A percentile compares a stretch with the other conserved stretches of the same genome.
Evolutionary conservation across 2,329 filamentous ascomycete genomes (phyloP).

Genomic region (Arachnopeziza araneosa): DNA sequence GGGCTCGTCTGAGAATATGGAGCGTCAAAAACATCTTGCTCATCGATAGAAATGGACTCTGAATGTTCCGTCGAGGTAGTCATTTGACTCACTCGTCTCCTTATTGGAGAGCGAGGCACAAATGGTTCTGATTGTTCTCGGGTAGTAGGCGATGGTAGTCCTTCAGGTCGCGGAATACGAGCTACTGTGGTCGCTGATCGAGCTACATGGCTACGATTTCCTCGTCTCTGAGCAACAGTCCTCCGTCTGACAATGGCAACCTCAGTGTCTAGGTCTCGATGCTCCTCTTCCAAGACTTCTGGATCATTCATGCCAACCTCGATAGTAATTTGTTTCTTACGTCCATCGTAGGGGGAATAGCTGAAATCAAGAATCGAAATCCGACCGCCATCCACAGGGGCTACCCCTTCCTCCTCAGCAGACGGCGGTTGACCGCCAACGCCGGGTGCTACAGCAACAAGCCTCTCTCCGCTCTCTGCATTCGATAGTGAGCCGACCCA

Average conservation of each 20-base stretch:
- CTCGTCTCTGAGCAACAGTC: slow-evolving; percentile 60
- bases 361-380: slow-evolving; percentile 71
- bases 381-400: slow-evolving; percentile 74
- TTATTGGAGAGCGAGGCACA: slow-evolving; percentile 8
- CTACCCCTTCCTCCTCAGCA: slow-evolving; percentile 61
- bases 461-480: slow-evolving; percentile 45
- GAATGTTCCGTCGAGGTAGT: slow-evolving; percentile 13
- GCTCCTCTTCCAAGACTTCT: slow-evolving; percentile 67
- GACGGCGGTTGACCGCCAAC: slow-evolving; percentile 53
- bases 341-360: slow-evolving; percentile 52
- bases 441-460: slow-evolving; percentile 69
- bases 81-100: slow-evolving; percentile 17
- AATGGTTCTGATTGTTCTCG: slow-evolving; percentile 17
- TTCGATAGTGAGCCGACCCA: slow-evolving; percentile 59
- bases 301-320: slow-evolving; percentile 68
- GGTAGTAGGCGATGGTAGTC: slow-evolving; percentile 22
- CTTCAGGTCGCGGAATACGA: slow-evolving; percentile 13
- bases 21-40: slow-evolving; percentile 54
- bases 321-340: slow-evolving; percentile 55
- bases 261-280: slow-evolving; percentile 68
- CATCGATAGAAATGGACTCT: slow-evolving; percentile 26
- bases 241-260: slow-evolving; percentile 73
- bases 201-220: slow-evolving; percentile 41
- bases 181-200: slow-evolving; percentile 41
- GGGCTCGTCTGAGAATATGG: slow-evolving; percentile 70